Evolutionary conservation across 371 early-diverging fungal genomes (phyloP).

Genomic region (Lichtheimia ornata): DNA sequence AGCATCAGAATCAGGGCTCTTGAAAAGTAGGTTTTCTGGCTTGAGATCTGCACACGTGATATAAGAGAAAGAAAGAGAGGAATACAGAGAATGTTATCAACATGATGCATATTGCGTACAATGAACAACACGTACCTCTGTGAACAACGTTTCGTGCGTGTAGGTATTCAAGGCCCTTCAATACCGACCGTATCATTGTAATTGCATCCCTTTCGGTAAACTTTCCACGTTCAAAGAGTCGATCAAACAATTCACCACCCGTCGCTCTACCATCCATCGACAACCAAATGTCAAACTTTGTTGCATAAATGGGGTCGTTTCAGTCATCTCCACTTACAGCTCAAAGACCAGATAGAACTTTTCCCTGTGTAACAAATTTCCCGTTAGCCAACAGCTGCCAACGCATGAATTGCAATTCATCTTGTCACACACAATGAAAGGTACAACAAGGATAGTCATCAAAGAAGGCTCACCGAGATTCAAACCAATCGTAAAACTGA

Average conservation of each 20-base stretch:
- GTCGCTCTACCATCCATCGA: conserved; percentile 51
- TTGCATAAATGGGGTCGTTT: not conserved
- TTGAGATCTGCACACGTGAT: conserved; percentile 63
- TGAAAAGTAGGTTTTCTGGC: conserved; percentile 80
- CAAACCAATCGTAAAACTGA: conserved; percentile 79
- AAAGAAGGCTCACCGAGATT: conserved; percentile 48
- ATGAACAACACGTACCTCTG: conserved; percentile 48
- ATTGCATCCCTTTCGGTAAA: conserved; percentile 90
- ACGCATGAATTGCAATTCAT: not conserved
- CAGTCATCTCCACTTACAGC: conserved; percentile 49
- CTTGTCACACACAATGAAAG: not conserved
- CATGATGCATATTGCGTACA: not conserved
- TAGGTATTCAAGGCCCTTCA: conserved; percentile 67
- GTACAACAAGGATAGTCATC: not conserved
- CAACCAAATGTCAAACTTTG: conserved; percentile 1
- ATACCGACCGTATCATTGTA: conserved; percentile 62
- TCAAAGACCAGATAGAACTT: conserved; percentile 91
- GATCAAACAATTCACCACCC: conserved; percentile 92
- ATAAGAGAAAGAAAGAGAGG: conserved; percentile 1
- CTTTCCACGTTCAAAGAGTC: conserved; percentile 78
- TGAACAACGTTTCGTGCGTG: conserved; percentile 71
- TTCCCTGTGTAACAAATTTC: conserved; percentile 40
- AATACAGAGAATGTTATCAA: not conserved
- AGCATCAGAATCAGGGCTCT: conserved; percentile 56
- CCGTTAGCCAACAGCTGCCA: not conserved